These are phyloP conservation scores for Fusarium chuoi DNA, from an alignment of 2,329 filamentous ascomycete species.

Conservation along the genomic window DNA sequence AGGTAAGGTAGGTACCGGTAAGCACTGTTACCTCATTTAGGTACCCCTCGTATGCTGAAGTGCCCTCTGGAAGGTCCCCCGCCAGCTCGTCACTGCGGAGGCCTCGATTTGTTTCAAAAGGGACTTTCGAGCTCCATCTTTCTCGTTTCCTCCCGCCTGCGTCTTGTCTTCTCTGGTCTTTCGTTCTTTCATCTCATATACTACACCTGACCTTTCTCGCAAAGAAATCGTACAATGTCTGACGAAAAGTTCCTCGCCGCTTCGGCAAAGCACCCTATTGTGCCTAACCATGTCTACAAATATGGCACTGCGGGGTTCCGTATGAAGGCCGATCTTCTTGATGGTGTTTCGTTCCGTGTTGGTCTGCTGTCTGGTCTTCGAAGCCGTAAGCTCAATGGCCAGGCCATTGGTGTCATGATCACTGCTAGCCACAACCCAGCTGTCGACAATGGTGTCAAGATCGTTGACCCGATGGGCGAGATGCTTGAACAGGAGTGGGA, in stretches of 20 bases:
- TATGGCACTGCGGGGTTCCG: conserved; percentile 76
- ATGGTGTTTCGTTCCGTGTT: conserved; percentile 92
- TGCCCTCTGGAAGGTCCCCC: conserved; percentile 16
- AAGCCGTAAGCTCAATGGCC: conserved; percentile 87
- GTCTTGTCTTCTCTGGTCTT: conserved; percentile 7
- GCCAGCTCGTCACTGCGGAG: conserved; percentile 30
- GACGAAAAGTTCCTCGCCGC: conserved; percentile 67
- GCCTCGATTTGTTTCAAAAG: conserved; percentile 40
- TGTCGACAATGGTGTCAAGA: conserved; percentile 90
- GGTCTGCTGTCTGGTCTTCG: conserved; percentile 89
- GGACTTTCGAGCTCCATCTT: conserved; percentile 36
- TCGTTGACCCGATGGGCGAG: conserved; percentile 97
- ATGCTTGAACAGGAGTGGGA: conserved; percentile 99
- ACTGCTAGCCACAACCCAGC: conserved; percentile 94
- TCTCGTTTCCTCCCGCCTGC: conserved; percentile 25
- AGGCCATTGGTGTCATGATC: conserved; percentile 96
- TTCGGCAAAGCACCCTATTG: conserved; percentile 71
- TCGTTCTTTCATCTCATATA: conserved; percentile 15
- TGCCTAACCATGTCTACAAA: conserved; percentile 65
- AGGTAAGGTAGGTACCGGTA: conserved; percentile 15
- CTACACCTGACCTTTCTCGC: neutral
- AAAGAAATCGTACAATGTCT: conserved; percentile 52
- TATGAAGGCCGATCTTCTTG: conserved; percentile 81
- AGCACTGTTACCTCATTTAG: conserved; percentile 7
- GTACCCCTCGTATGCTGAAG: conserved; percentile 18